These are phyloP conservation scores for Plasmodiophora brassicae DNA, from an alignment of 208 protist species.

Conservation along the genomic window DNA sequence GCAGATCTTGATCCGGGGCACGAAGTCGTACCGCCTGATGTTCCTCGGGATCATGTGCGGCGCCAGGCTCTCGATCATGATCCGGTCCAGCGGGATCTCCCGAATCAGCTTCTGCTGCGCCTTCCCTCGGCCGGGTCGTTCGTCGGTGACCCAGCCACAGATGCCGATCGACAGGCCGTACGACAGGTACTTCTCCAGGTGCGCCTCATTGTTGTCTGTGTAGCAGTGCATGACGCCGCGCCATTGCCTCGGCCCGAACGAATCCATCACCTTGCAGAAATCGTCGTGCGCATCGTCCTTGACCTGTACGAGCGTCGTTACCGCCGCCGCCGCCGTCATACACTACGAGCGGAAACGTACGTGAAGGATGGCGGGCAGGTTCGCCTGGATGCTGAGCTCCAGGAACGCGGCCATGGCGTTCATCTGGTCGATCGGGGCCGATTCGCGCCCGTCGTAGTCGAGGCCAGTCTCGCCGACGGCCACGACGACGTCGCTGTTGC, in stretches of 20 bases:
- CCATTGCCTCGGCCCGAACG: too few species aligned
- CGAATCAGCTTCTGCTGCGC: neutral
- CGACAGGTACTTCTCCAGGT: neutral
- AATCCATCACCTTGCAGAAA: neutral
- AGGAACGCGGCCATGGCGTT: neutral
- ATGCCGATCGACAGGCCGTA: slow-evolving; percentile 6
- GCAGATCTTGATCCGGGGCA: neutral
- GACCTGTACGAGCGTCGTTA: too few species aligned
- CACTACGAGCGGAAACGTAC: too few species aligned
- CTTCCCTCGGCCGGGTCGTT: neutral
- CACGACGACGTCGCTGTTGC: slow-evolving; percentile 20
- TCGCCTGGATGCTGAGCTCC: neutral
- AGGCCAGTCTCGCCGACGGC: slow-evolving; percentile 13
- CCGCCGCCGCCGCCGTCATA: too few species aligned
- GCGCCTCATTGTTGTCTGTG: neutral
- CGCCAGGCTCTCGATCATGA: neutral
- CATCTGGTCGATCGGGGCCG: neutral
- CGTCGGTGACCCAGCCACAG: neutral
- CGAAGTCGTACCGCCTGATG: neutral
- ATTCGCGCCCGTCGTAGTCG: neutral
- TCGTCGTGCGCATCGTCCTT: neutral
- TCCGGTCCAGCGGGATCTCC: neutral
- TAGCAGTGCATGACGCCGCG: neutral
- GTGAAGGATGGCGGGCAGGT: neutral
- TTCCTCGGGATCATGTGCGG: neutral